Percentiles rank a stretch among this genome's conserved stretches.
Evolutionary conservation across 1,284 basidiomycete species (phyloP).

Genomic region (Grifola frondosa): DNA sequence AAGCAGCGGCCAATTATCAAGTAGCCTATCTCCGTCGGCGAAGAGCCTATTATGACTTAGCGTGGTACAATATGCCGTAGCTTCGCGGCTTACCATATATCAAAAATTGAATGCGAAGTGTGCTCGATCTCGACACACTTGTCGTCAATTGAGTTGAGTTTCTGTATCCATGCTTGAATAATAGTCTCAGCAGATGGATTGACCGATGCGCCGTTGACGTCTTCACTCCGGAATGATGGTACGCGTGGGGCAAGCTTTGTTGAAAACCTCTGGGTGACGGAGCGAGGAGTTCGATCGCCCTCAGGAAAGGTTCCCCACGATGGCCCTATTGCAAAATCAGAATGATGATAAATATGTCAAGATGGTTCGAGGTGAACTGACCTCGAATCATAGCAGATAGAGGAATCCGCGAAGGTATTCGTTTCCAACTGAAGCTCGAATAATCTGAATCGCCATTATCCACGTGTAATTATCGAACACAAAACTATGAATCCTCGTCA

Average conservation of each 20-base stretch:
- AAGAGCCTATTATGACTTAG: conserved; percentile 27
- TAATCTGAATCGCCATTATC: conserved; percentile 29
- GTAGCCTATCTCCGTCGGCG: conserved; percentile 30
- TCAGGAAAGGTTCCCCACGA: conserved; percentile 37
- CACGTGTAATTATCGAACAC: conserved; percentile 43
- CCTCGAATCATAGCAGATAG: conserved; percentile 33
- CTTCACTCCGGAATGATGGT: conserved; percentile 28
- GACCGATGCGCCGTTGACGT: conserved; percentile 23
- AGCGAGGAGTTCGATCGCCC: conserved; percentile 33
- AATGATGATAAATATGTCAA: conserved; percentile 20
- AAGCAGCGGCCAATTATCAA: conserved; percentile 38
- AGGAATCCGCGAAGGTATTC: conserved; percentile 37
- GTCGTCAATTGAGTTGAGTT: conserved; percentile 6
- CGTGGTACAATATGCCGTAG: too few relatives aligned
- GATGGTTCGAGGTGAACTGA: conserved; percentile 19
- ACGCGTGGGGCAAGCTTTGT: conserved; percentile 38
- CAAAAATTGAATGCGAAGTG: conserved; percentile 14
- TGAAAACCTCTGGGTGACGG: conserved; percentile 38
- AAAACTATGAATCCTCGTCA: conserved; percentile 26
- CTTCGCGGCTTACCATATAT: conserved; percentile 15
- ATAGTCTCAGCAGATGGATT: conserved; percentile 15
- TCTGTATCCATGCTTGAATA: conserved; percentile 18
- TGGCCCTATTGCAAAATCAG: conserved; percentile 30
- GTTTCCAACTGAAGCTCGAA: conserved; percentile 32
- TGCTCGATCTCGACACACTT: conserved; percentile 21